A percentile compares a stretch with the other conserved stretches of the same genome.
phyloP scores from a whole-genome alignment of 306 rosid genomes.

The Cucurbita ficifolia region DNA sequence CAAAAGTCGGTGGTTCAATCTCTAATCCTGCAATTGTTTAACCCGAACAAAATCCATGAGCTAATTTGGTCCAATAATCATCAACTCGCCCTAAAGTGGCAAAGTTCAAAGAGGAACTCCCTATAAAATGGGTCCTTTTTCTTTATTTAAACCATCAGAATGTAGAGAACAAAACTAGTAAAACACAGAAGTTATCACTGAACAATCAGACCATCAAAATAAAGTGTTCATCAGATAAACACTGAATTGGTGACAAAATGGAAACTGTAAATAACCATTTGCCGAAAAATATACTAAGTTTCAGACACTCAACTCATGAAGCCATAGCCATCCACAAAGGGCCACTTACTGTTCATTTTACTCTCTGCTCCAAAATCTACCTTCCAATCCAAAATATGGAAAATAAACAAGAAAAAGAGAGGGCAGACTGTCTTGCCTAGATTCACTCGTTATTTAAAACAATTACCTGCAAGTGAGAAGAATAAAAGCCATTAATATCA shows the following conservation, averaged over 20 bases:
- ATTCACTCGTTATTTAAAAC: constrained; percentile 8
- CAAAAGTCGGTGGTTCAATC: no score
- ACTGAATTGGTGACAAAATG: neutral
- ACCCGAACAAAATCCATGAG: no score
- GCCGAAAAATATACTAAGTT: neutral
- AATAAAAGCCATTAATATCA: neutral
- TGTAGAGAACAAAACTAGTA: neutral
- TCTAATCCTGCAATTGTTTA: no score
- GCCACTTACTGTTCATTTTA: neutral
- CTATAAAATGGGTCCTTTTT: neutral
- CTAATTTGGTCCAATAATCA: neutral
- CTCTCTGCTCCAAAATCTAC: neutral
- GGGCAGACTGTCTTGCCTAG: constrained; percentile 1
- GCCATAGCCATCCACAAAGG: constrained; percentile 1
- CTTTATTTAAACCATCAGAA: neutral
- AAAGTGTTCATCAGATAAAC: neutral
- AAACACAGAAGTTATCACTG: neutral
- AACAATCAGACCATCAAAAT: neutral
- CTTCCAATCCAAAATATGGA: constrained; percentile 11
- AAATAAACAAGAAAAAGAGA: neutral
- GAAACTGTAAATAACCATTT: neutral
- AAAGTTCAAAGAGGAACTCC: neutral
- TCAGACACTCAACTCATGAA: neutral
- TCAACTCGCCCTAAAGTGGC: neutral
- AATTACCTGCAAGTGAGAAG: neutral